Evolutionary conservation across 1,284 basidiomycete species (phyloP), one percentile per base, ranked within the genome.

Genomic region (Ustilago bromivora): DNA sequence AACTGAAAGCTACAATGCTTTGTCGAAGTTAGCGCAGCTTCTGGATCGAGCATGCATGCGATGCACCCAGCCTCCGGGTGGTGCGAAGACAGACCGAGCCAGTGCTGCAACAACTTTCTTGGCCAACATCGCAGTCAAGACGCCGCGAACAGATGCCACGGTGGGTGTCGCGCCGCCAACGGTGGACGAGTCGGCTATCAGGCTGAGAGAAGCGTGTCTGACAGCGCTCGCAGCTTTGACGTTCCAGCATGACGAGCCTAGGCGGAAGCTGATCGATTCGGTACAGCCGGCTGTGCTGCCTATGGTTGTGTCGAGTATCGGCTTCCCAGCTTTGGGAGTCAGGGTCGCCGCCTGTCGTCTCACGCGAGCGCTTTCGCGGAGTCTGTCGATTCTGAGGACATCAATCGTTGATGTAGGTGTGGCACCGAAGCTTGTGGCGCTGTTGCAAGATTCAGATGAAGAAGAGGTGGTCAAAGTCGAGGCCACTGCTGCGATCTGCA

Each of bases 341-440:
- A 68, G 81, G 23, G 64, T 82, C 8, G 80, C 82, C 10, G 83
- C 83, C 10, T 81, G 79, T 40, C 73, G 81, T 0, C 66, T 85
- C 11, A 71, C 79, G 5, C 72, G 83, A 28, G 76, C 79, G 2
- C 73, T 85, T 5, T 77, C 75, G 11, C 69, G 84, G 13, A 84
- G 78, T 63, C 73, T 84, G n/a, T 66, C 70, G 7, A 78, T 84
- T 31, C 57, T 85, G 13, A 70, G 84, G 35, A 84, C 84, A 2
- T 76, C 66, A 4, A 71, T 85, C 19, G 74, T 84, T 7, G 84
- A 85, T 57, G 82, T 81, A 4, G 81, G 78, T 11, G 73, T 84
- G 2, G 79, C 82, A 1, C 74, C 75, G 2, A 72, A 76, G 61
- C 62, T 85, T 6, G 53, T 85, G 1, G 65, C 54, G 2, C 70